Evolutionary conservation across 2,329 filamentous ascomycete genomes (phyloP).

Genomic region (Penicillium brasilianum): DNA sequence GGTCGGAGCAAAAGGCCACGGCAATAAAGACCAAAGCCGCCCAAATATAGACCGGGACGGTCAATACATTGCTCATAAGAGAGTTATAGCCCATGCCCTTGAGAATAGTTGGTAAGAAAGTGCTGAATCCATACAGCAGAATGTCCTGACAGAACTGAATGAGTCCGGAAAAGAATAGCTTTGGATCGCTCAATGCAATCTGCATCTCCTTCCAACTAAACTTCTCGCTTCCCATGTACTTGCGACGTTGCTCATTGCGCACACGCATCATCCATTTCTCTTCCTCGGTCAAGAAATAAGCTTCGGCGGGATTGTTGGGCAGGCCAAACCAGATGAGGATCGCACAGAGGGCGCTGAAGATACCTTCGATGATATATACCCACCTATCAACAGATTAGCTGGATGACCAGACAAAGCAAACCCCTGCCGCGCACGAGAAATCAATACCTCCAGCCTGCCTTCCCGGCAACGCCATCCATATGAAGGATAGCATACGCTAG

Average conservation of each 20-base stretch:
- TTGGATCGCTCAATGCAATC: conserved; percentile 56
- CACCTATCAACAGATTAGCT: conserved; percentile 34
- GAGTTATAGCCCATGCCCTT: conserved; percentile 57
- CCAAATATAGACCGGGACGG: conserved; percentile 62
- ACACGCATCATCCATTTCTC: conserved; percentile 58
- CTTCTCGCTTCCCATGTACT: conserved; percentile 57
- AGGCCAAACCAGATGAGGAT: conserved; percentile 54
- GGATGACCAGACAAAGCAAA: background rate
- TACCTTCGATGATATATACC: conserved; percentile 59
- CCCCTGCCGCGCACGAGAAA: background rate
- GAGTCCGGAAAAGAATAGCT: conserved; percentile 56
- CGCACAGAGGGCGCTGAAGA: conserved; percentile 51
- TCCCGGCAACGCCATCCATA: conserved; percentile 54
- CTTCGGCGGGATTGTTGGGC: conserved; percentile 54
- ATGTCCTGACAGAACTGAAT: conserved; percentile 61
- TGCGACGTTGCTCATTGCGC: conserved; percentile 51
- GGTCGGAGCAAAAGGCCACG: conserved; percentile 56
- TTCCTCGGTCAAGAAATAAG: conserved; percentile 56
- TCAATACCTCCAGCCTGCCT: conserved; percentile 53
- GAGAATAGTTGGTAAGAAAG: conserved; percentile 63
- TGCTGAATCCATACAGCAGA: conserved; percentile 62
- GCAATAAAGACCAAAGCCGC: conserved; percentile 54
- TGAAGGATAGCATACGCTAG: conserved; percentile 46
- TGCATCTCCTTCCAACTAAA: conserved; percentile 59
- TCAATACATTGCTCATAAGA: conserved; percentile 60